Evolutionary conservation across 306 rosid genomes (phyloP), one percentile per base, ranked within the genome.

Genomic region (Medicago arabica): DNA sequence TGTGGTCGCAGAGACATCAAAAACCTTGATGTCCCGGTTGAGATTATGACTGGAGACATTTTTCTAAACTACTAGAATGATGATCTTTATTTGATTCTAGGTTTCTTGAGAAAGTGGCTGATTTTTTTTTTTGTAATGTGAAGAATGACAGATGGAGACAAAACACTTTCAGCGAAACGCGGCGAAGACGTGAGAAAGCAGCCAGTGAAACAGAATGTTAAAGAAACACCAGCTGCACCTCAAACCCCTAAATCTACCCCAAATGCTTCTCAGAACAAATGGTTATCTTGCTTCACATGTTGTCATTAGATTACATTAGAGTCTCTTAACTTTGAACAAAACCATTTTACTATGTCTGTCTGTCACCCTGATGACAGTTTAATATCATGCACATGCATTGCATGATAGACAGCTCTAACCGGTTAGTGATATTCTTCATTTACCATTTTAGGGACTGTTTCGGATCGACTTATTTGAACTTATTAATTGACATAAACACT

Each of bases 241-340:
- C 82, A 70, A 74, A 15, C 59, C 12, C 44, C 85, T 2, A 79
- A 80, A 61, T 23, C 78, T 21, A 18, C 47, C 34, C 19, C 68
- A 25, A 43, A 34, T 15, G 12, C 58, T 8, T 28, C 69, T 5
- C 81, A 43, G 19, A 78, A 55, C 47, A 86, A 15, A 59, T 87
- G 94, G 88, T 66, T 85, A 8, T 67, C 87, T 83, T 91, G 92
- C 86, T 87, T 89, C 58, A 9, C 84, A 58, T 87, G 92, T 67
- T 84, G 92, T 72, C 44, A 59, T 34, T 83, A 76, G 80, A 79
- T 78, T 57, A 4, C 76, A 14, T 61, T 72, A 38, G 47, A 68
- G 41, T 36, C 18, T 34, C 51, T 66, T 59, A 63, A n/a, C 49
- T 67, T 44, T 21, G 41, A 19, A 49, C 75, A 72, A 61, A 68